These are phyloP conservation scores for Selaginella tamariscina DNA, from an alignment of 75 land plant species.

Conservation along the genomic window DNA sequence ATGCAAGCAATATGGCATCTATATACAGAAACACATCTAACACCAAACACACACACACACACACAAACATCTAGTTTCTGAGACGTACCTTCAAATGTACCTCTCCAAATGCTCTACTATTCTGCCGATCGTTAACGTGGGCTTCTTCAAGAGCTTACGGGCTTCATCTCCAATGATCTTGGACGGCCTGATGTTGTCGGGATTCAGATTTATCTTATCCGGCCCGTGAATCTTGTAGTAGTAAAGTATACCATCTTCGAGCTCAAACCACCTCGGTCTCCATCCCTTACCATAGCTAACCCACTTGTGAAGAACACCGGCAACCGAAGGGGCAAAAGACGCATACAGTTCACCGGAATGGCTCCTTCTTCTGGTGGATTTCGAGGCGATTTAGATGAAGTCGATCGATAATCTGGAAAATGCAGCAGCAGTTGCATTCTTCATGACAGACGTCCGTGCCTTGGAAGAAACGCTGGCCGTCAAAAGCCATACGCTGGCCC, in stretches of 20 bases:
- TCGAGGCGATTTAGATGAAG: background rate
- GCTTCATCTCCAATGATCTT: conserved; percentile 10
- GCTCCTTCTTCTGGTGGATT: background rate
- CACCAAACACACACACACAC: background rate
- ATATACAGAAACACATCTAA: background rate
- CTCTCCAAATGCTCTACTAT: background rate
- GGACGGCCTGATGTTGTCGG: background rate
- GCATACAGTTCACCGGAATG: background rate
- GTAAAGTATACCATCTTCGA: conserved; percentile 5
- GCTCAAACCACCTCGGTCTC: conserved; percentile 7
- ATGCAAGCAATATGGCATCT: too few relatives aligned
- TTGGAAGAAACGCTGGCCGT: too few relatives aligned
- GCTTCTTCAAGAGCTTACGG: conserved; percentile 9
- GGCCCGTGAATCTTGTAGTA: conserved; percentile 11
- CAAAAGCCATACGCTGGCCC: too few relatives aligned
- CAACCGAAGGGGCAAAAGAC: background rate
- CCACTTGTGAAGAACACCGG: conserved; percentile 11
- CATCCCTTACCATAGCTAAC: conserved; percentile 4
- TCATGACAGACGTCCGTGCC: too few relatives aligned
- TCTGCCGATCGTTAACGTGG: background rate
- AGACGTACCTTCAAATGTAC: background rate
- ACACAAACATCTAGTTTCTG: too few relatives aligned
- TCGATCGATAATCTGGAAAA: background rate
- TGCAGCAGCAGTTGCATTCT: background rate
- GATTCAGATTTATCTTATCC: background rate